Evolutionary conservation across 768 basidiomycete species (phyloP).

Genomic region (Rubroboletus pulcherrimus): DNA sequence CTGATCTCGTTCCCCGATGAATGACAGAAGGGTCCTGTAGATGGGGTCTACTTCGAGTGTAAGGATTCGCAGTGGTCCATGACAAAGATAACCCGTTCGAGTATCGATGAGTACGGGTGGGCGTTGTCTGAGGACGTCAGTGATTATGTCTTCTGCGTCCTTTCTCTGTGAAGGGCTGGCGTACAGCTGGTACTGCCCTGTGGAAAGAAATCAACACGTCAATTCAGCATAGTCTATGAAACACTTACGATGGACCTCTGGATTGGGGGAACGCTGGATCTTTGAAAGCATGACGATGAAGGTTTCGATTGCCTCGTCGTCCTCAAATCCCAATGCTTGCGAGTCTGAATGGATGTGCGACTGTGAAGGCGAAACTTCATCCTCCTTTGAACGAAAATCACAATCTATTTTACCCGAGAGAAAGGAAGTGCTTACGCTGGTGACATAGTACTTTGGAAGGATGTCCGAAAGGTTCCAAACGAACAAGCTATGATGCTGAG

Average conservation of each 20-base stretch:
- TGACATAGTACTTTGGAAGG: neutral
- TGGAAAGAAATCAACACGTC: neutral
- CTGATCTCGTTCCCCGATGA: neutral
- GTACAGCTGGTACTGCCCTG: neutral
- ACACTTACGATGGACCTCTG: slow-evolving; percentile 2
- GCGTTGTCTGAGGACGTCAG: neutral
- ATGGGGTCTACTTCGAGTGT: slow-evolving; percentile 3
- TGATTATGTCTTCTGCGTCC: neutral
- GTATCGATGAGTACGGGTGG: slow-evolving; percentile 6
- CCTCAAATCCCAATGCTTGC: neutral
- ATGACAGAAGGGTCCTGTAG: neutral
- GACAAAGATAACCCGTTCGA: slow-evolving; percentile 2
- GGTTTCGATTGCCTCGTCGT: neutral
- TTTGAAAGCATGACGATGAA: neutral
- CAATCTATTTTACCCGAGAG: neutral
- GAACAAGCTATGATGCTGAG: neutral
- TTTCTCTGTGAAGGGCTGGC: neutral
- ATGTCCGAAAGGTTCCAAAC: neutral
- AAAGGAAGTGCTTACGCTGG: neutral
- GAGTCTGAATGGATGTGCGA: neutral
- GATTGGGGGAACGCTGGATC: neutral
- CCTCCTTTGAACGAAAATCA: neutral
- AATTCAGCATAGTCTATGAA: neutral
- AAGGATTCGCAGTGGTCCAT: neutral
- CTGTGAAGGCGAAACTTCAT: neutral